These are phyloP conservation scores for Arachis monticola DNA, from an alignment of 331 rosid genomes.

Conservation along the genomic window DNA sequence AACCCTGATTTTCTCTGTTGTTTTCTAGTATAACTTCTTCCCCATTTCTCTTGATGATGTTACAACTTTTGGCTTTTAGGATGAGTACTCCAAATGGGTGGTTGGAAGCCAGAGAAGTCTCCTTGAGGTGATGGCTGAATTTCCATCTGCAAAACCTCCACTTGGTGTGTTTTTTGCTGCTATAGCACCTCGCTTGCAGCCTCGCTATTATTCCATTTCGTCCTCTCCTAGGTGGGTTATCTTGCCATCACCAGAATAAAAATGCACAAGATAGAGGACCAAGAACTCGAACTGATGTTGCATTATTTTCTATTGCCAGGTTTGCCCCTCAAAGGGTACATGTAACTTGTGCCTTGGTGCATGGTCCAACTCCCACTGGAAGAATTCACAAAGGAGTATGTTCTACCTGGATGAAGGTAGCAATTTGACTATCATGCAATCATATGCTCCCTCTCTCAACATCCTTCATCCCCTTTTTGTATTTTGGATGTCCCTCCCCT, in stretches of 20 bases:
- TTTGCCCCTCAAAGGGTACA: slow-evolving; percentile 73
- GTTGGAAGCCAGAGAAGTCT: slow-evolving; percentile 87
- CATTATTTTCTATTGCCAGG: slow-evolving; percentile 48
- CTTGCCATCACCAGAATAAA: slow-evolving; percentile 32
- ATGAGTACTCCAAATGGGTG: slow-evolving; percentile 88
- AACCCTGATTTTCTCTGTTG: background rate
- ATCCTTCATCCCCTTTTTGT: slow-evolving; percentile 13
- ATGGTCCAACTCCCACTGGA: slow-evolving; percentile 94
- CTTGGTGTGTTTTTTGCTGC: slow-evolving; percentile 91
- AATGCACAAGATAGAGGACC: slow-evolving; percentile 4
- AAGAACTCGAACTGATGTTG: slow-evolving; percentile 32
- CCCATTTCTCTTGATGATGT: slow-evolving; percentile 3
- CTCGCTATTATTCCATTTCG: slow-evolving; percentile 90
- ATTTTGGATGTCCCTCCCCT: slow-evolving; percentile 22
- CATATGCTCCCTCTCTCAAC: slow-evolving; percentile 18
- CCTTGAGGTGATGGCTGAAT: slow-evolving; percentile 82
- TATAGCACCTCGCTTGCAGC: slow-evolving; percentile 76
- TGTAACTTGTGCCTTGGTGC: slow-evolving; percentile 94
- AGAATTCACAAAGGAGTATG: slow-evolving; percentile 97
- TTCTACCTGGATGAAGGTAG: slow-evolving; percentile 99
- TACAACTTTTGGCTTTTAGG: slow-evolving; percentile 50
- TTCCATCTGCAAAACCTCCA: slow-evolving; percentile 84
- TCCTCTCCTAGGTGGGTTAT: slow-evolving; percentile 79
- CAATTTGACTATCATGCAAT: slow-evolving; percentile 24
- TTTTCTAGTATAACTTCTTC: background rate